Percentiles rank a stretch among this genome's conserved stretches.
Evolutionary conservation across 352 stramenopile genomes (phyloP).

Genomic region (Discostella stelligera): DNA sequence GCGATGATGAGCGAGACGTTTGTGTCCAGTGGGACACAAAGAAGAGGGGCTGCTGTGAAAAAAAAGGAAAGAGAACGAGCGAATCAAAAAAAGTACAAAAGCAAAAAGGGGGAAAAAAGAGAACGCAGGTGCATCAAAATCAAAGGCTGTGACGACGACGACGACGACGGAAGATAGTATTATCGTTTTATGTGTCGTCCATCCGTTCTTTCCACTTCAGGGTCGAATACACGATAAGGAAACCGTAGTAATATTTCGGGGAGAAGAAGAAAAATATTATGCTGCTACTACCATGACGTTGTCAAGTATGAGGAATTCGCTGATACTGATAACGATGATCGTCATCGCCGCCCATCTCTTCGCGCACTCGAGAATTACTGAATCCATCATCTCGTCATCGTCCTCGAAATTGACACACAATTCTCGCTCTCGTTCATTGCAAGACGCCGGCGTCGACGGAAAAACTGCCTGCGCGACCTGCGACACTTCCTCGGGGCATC

Average conservation of each 20-base stretch:
- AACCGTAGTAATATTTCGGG: neutral
- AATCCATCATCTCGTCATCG: neutral
- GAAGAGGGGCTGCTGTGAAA: no score
- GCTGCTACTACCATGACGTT: neutral
- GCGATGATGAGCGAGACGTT: no score
- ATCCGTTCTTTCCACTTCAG: conserved; percentile 2
- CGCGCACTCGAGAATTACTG: neutral
- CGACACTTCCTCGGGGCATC: neutral
- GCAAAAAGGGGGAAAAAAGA: no score
- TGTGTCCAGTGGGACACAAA: no score
- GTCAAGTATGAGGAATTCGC: neutral
- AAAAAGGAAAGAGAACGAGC: no score
- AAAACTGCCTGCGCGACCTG: conserved; percentile 22
- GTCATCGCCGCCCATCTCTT: neutral
- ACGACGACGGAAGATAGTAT: no score
- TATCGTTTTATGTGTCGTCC: neutral
- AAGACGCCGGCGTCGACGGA: conserved; percentile 20
- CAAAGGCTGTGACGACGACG: neutral
- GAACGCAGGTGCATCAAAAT: no score
- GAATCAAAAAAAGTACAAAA: no score
- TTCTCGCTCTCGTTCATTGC: neutral
- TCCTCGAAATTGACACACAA: neutral
- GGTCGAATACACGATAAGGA: neutral
- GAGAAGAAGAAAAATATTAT: neutral
- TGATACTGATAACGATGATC: neutral